Base-by-base conservation (phyloP, 73 alveolate species). In the Effrenium voratum region DNA sequence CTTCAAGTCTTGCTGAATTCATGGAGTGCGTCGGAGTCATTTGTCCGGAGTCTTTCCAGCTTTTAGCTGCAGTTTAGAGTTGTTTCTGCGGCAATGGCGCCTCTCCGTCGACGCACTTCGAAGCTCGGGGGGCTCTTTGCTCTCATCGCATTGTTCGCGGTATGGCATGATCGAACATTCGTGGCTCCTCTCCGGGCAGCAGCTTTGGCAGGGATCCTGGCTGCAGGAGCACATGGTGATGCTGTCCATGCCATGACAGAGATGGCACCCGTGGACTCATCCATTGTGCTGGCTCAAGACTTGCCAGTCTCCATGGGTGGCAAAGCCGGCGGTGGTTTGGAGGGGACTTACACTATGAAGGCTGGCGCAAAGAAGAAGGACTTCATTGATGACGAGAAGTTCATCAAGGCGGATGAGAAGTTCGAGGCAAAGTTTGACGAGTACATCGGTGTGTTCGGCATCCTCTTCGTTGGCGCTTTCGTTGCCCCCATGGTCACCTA, bases 401-500 rank as follows among this genome's bases (percentile, higher is more conserved):
- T 76, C 49, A 92, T 92, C 98, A 92, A 92, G n/a, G 98, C 90
- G 60, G 98, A 92, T 41, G 98, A 92, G 81, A 92, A 92, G 98
- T 92, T 92, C 81, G 72, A 82, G 34, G 86, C 63, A 80, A 92
- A 92, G 75, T 92, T 92, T 41, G 98, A 92, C 68, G 90, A 72
- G 57, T 92, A 92, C 68, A 66, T 92, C 32, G 98, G 98, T 52
- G 98, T 92, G 82, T 92, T 92, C 26, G 98, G 92, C 92, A 92
- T 92, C 82, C 81, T 92, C 36, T 92, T 92, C 36, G 91, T 92
- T 50, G 98, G 98, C 24, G 98, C 98, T 36, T 92, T 92, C 84
- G 75, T 92, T 55, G 98, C 98, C 47, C 98, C 98, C n/a, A 92
- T 92, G 98, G 98, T 92, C 52, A 92, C 98, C 59, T 92, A 92